Conservation (phyloP, 768 basidiomycete genomes). For the Pisolithus sp. region DNA sequence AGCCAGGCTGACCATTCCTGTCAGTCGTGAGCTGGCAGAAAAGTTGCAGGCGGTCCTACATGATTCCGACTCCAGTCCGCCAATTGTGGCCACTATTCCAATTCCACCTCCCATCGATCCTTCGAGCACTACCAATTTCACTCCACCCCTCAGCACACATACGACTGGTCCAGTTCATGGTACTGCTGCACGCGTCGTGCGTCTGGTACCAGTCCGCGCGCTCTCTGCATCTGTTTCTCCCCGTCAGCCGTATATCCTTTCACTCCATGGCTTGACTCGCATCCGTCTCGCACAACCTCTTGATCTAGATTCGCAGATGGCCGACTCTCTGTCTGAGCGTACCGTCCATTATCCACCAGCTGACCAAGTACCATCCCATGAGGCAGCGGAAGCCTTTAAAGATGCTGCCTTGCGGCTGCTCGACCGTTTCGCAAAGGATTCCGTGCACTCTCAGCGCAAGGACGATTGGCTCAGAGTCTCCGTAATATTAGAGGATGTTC, state of each 20-base stretch:
- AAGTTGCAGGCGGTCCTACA: slow-evolving; percentile 62
- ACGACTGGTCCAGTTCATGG: slow-evolving; percentile 47
- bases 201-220: slow-evolving; percentile 60
- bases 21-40: slow-evolving; percentile 56
- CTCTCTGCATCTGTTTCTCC: slow-evolving; percentile 19
- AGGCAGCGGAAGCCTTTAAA: slow-evolving; percentile 62
- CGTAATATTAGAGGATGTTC: slow-evolving; percentile 66
- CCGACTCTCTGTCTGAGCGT: slow-evolving; percentile 31
- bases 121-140: slow-evolving; percentile 3
- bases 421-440: slow-evolving; percentile 50
- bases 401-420: slow-evolving; percentile 58
- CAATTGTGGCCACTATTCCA: slow-evolving; percentile 65
- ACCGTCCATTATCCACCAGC: slow-evolving; percentile 42
- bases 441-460: slow-evolving; percentile 40
- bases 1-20: slow-evolving; percentile 59
- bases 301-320: slow-evolving; percentile 20
- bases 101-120: slow-evolving; percentile 26
- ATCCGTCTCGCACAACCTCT: slow-evolving; percentile 46
- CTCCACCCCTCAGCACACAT: not conserved
- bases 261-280: slow-evolving; percentile 66
- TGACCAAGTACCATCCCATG: slow-evolving; percentile 40
- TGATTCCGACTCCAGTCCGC: slow-evolving; percentile 56
- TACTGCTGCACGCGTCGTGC: slow-evolving; percentile 63
- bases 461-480: slow-evolving; percentile 68
- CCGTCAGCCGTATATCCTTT: slow-evolving; percentile 59